Percentiles rank a stretch among this genome's conserved stretches.
phyloP scores from a whole-genome alignment of 1,139 yeast species.

The Pneumocystis carinii region DNA sequence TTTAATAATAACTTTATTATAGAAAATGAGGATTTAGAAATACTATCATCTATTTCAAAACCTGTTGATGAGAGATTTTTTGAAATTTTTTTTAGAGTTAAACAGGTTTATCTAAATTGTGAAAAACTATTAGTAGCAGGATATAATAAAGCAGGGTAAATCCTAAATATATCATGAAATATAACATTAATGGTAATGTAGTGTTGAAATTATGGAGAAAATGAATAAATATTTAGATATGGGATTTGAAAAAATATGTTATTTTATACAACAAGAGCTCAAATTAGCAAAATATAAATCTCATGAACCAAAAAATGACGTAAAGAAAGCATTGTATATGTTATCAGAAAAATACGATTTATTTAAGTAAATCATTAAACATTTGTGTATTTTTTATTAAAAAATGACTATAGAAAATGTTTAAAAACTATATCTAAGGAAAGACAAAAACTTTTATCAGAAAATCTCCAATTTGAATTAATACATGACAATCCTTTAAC shows the following conservation, averaged over 20 bases:
- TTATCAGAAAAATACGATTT: slow-evolving; percentile 27
- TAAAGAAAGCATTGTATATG: slow-evolving; percentile 21
- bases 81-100: slow-evolving; percentile 43
- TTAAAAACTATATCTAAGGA: slow-evolving; percentile 14
- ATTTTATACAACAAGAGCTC: slow-evolving; percentile 27
- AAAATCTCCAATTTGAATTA: background rate
- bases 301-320: slow-evolving; percentile 6
- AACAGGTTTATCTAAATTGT: slow-evolving; percentile 50
- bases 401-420: slow-evolving; percentile 15
- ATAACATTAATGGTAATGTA: background rate
- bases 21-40: slow-evolving; percentile 47
- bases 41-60: slow-evolving; percentile 19
- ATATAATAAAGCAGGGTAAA: slow-evolving; percentile 43
- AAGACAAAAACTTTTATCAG: slow-evolving; percentile 13
- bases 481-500: background rate
- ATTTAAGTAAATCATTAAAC: slow-evolving; percentile 17
- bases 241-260: slow-evolving; percentile 38
- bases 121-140: slow-evolving; percentile 53
- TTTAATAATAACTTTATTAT: slow-evolving; percentile 55
- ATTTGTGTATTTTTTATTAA: background rate
- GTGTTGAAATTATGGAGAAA: slow-evolving; percentile 44
- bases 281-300: slow-evolving; percentile 15
- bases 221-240: slow-evolving; percentile 37
- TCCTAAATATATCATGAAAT: background rate
- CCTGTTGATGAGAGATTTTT: slow-evolving; percentile 46